phyloP scores from a whole-genome alignment of 495 filamentous ascomycete genomes.

The Daldinia childiae region DNA sequence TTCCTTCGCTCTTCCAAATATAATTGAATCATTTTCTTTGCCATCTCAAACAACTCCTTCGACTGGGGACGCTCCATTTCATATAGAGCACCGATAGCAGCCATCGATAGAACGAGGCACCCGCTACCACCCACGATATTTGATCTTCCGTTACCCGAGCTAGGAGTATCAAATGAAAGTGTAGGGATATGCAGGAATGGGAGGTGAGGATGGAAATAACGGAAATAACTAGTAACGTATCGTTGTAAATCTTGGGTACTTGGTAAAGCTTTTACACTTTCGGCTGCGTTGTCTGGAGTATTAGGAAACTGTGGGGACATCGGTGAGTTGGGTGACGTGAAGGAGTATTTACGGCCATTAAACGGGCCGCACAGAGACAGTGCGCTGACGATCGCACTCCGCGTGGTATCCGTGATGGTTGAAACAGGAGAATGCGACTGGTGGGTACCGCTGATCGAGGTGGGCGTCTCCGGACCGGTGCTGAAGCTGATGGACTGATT shows the following conservation, averaged over 20 bases:
- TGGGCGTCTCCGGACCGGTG: slow-evolving; percentile 71
- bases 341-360: slow-evolving; percentile 80
- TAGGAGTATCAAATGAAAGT: slow-evolving; percentile 85
- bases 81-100: slow-evolving; percentile 94
- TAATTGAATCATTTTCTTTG: slow-evolving; percentile 93
- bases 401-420: slow-evolving; percentile 92
- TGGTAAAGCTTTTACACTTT: slow-evolving; percentile 68
- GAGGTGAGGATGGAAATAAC: slow-evolving; percentile 93
- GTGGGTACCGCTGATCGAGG: slow-evolving; percentile 71
- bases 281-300: slow-evolving; percentile 60
- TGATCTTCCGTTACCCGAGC: slow-evolving; percentile 67
- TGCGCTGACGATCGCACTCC: slow-evolving; percentile 83
- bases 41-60: slow-evolving; percentile 88
- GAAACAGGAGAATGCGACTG: slow-evolving; percentile 65
- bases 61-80: slow-evolving; percentile 83
- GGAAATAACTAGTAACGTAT: slow-evolving; percentile 90
- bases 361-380: slow-evolving; percentile 80
- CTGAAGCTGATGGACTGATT: slow-evolving; percentile 68
- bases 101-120: slow-evolving; percentile 93
- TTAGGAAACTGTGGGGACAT: slow-evolving; percentile 63
- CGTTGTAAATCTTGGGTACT: slow-evolving; percentile 93
- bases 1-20: slow-evolving; percentile 94
- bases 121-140: slow-evolving; percentile 82
- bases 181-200: slow-evolving; percentile 95
- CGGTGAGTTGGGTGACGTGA: slow-evolving; percentile 71